Conservation (phyloP, 2,329 filamentous ascomycete species). For the Ophiocordyceps camponoti-rufipedis region DNA sequence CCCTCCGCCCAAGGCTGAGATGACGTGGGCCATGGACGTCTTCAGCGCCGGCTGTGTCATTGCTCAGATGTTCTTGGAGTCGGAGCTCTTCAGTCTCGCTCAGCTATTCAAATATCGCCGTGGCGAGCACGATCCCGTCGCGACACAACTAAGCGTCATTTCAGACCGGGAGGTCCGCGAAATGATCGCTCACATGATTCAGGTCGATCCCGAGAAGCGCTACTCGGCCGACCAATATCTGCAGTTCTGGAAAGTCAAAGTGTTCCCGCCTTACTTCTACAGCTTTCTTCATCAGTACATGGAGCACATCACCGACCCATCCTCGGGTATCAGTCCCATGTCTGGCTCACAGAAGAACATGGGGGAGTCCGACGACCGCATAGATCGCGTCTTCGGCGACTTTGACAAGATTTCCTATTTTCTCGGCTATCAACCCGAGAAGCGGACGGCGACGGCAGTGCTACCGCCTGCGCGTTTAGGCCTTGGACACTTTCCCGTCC, state of each 20-base stretch:
- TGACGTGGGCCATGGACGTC: constrained; percentile 92
- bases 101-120: constrained; percentile 89
- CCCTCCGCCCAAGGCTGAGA: constrained; percentile 37
- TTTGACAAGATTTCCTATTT: constrained; percentile 98
- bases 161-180: constrained; percentile 74
- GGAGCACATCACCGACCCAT: constrained; percentile 83
- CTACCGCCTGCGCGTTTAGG: constrained; percentile 23
- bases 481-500: constrained; percentile 55
- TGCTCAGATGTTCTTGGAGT: constrained; percentile 85
- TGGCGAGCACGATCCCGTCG: constrained; percentile 77
- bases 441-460: constrained; percentile 12
- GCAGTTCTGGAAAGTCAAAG: constrained; percentile 77
- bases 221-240: constrained; percentile 91
- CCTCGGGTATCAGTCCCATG: constrained; percentile 55
- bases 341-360: constrained; percentile 51
- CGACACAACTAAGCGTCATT: constrained; percentile 67
- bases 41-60: constrained; percentile 96
- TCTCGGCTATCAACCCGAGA: constrained; percentile 51
- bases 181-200: constrained; percentile 90
- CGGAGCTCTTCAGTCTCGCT: constrained; percentile 92
- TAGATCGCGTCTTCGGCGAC: constrained; percentile 81
- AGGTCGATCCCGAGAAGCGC: constrained; percentile 76
- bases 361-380: constrained; percentile 80
- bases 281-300: constrained; percentile 96
- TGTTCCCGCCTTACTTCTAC: constrained; percentile 94